Percentiles rank a stretch among this genome's conserved stretches.
phyloP scores from a whole-genome alignment of 768 basidiomycete species.

The Nidula microcarpa region DNA sequence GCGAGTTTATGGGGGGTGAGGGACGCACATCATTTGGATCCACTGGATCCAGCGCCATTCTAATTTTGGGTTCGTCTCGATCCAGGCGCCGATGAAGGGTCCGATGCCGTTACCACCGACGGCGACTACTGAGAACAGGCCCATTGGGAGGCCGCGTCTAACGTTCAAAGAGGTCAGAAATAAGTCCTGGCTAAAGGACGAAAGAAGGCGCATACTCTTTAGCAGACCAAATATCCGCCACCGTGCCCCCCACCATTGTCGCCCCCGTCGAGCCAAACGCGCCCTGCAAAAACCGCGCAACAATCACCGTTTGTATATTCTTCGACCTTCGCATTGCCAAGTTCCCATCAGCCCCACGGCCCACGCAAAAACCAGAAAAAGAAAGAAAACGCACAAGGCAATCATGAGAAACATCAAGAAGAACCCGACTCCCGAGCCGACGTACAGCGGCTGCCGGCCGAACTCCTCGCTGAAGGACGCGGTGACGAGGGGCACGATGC shows the following conservation, averaged over 20 bases:
- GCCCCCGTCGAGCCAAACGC: conserved; percentile 66
- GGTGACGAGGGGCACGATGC: conserved; percentile 57
- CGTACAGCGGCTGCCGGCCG: conserved; percentile 59
- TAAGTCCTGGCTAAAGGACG: background rate
- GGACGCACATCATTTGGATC: conserved; percentile 63
- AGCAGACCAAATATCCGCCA: conserved; percentile 63
- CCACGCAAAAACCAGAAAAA: conserved; percentile 20
- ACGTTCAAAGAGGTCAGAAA: background rate
- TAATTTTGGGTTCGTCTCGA: conserved; percentile 53
- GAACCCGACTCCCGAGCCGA: conserved; percentile 47
- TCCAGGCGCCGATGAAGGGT: conserved; percentile 62
- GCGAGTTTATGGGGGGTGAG: conserved; percentile 30
- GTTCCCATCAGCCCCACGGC: conserved; percentile 12
- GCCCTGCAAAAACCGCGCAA: conserved; percentile 59
- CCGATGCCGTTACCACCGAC: conserved; percentile 62
- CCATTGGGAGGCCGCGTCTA: conserved; percentile 75
- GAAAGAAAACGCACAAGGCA: conserved; percentile 27
- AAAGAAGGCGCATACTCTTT: conserved; percentile 38
- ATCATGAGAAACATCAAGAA: conserved; percentile 45
- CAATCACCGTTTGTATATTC: conserved; percentile 54
- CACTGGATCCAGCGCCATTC: conserved; percentile 86
- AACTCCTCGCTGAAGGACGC: conserved; percentile 75
- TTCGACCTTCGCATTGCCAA: conserved; percentile 21
- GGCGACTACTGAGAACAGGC: conserved; percentile 58
- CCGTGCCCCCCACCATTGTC: conserved; percentile 67